Percentiles rank a stretch among this genome's conserved stretches.
phyloP scores from a whole-genome alignment of 352 stramenopile species.

The Salisapilia sapeloensis region DNA sequence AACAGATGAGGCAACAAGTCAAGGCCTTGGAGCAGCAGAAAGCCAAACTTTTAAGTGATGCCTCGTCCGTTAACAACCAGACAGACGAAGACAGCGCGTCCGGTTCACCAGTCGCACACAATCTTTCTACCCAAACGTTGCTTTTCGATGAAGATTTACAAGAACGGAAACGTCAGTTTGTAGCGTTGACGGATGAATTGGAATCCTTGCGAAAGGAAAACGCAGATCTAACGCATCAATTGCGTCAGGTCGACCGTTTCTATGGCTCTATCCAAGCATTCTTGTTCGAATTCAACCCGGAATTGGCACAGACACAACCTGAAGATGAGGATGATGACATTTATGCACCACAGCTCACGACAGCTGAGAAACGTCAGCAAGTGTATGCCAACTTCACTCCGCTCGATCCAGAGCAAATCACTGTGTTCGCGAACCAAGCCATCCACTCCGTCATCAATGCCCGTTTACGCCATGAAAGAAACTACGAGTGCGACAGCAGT shows the following conservation, averaged over 20 bases:
- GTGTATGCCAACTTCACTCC: slow-evolving; percentile 15
- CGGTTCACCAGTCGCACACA: slow-evolving; percentile 2
- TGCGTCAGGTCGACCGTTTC: slow-evolving; percentile 27
- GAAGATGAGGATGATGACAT: slow-evolving; percentile 5
- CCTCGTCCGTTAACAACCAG: neutral
- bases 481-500: slow-evolving; percentile 11
- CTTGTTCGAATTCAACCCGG: slow-evolving; percentile 17
- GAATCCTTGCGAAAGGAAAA: slow-evolving; percentile 25
- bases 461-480: too few species aligned
- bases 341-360: slow-evolving; percentile 1
- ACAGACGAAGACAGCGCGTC: slow-evolving; percentile 1
- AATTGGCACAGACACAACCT: neutral
- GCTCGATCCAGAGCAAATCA: slow-evolving; percentile 14
- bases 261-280: slow-evolving; percentile 36
- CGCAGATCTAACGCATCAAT: slow-evolving; percentile 12
- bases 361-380: slow-evolving; percentile 4
- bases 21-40: slow-evolving; percentile 27
- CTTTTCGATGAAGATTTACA: slow-evolving; percentile 1
- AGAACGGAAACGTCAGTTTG: slow-evolving; percentile 15
- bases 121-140: slow-evolving; percentile 1
- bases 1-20: slow-evolving; percentile 23
- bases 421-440: slow-evolving; percentile 8
- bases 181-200: slow-evolving; percentile 20
- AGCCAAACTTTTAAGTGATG: slow-evolving; percentile 10
- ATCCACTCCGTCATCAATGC: slow-evolving; percentile 15